Evolutionary conservation across 208 protist species (phyloP).

Genomic region (Acanthamoeba castellanii): DNA sequence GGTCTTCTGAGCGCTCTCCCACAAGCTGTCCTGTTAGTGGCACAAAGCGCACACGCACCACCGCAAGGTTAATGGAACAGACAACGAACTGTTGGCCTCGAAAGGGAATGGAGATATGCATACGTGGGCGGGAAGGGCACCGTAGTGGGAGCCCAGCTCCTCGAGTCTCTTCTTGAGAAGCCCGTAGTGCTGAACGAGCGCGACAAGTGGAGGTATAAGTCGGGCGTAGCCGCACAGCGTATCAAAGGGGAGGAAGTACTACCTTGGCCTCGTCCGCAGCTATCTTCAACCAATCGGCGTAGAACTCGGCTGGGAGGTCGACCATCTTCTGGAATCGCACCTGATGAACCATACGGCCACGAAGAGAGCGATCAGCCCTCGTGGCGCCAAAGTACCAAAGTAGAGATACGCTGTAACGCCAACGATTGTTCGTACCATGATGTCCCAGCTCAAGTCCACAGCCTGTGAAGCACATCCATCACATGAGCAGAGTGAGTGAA

Average conservation of each 20-base stretch:
- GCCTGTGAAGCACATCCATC: neutral
- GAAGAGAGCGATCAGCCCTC: too few species aligned
- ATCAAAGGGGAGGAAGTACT: neutral
- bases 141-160: slow-evolving; percentile 60
- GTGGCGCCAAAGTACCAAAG: neutral
- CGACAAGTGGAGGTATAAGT: neutral
- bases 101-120: neutral
- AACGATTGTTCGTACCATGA: neutral
- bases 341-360: neutral
- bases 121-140: slow-evolving; percentile 69
- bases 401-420: neutral
- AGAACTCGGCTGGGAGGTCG: slow-evolving; percentile 49
- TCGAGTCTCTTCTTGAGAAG: slow-evolving; percentile 37
- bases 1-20: slow-evolving; percentile 63
- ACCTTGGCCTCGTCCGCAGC: slow-evolving; percentile 68
- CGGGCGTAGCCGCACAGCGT: neutral
- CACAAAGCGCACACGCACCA: neutral
- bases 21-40: slow-evolving; percentile 36
- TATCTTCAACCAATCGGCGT: slow-evolving; percentile 57
- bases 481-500: neutral
- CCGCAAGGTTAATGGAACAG: too few species aligned
- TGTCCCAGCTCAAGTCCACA: slow-evolving; percentile 53
- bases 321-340: slow-evolving; percentile 16
- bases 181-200: slow-evolving; percentile 44
- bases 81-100: too few species aligned